These are phyloP conservation scores for Senecio squalidus DNA, from an alignment of 140 eudicot genomes.

Conservation along the genomic window DNA sequence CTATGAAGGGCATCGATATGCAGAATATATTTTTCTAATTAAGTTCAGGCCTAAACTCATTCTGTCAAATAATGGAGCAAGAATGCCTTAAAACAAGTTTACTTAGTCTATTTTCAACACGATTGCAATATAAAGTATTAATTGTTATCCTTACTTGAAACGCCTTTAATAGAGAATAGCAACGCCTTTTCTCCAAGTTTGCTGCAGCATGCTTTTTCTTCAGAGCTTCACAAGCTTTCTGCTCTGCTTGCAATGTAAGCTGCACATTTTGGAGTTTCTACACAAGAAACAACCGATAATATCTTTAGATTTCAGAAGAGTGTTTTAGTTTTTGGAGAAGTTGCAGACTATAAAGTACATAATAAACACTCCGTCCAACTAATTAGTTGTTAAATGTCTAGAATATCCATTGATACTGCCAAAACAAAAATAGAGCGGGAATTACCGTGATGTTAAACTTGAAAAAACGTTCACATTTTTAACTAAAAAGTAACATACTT, in stretches of 20 bases:
- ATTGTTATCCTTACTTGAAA: conserved; percentile 40
- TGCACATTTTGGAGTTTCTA: conserved; percentile 60
- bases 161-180: conserved; percentile 39
- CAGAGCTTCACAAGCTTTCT: conserved; percentile 38
- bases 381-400: background rate
- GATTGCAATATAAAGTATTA: background rate
- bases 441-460: background rate
- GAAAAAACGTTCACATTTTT: background rate
- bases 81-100: background rate
- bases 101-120: background rate
- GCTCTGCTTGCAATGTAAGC: conserved; percentile 40
- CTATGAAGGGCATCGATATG: background rate
- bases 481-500: background rate
- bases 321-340: background rate
- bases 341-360: background rate
- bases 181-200: conserved; percentile 50
- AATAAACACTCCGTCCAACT: background rate
- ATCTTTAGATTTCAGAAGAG: background rate
- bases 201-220: conserved; percentile 56
- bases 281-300: conserved; percentile 3
- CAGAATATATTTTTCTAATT: background rate
- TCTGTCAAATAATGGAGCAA: background rate
- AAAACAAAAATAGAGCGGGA: background rate
- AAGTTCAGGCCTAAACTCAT: background rate
- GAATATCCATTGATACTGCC: background rate